phyloP scores from a whole-genome alignment of 2,329 filamentous ascomycete genomes.

The Monilinia fructicola region DNA sequence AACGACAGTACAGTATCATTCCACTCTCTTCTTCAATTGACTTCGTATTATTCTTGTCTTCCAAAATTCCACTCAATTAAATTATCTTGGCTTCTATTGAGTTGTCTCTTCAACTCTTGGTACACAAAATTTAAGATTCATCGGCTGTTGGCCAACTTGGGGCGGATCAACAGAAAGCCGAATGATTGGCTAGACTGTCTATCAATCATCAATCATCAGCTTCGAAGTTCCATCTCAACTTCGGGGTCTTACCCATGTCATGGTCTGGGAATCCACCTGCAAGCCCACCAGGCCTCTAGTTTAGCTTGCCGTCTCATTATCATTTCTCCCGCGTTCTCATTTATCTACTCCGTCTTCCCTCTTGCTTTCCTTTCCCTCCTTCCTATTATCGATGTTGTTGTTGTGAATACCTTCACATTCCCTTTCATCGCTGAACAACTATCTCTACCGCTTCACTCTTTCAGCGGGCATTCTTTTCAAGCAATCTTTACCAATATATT shows the following conservation, averaged over 20 bases:
- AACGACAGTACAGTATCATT: neutral
- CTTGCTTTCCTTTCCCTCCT: conserved; percentile 37
- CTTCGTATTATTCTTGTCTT: neutral
- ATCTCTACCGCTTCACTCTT: conserved; percentile 75
- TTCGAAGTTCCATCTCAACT: conserved; percentile 3
- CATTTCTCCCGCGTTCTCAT: conserved; percentile 16
- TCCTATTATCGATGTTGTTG: conserved; percentile 24
- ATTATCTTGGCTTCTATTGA: conserved; percentile 3
- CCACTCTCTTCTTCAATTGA: neutral
- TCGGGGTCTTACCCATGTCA: conserved; percentile 17
- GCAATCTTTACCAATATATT: conserved; percentile 28
- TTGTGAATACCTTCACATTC: conserved; percentile 37
- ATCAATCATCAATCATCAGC: conserved; percentile 7
- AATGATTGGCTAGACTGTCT: conserved; percentile 4
- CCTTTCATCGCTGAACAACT: conserved; percentile 51
- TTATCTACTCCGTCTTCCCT: conserved; percentile 14
- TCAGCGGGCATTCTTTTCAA: conserved; percentile 70
- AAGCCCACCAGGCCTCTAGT: neutral
- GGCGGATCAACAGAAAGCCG: neutral
- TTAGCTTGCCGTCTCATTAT: conserved; percentile 11
- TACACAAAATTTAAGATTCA: conserved; percentile 19
- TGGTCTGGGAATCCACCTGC: conserved; percentile 11
- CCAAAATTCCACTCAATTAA: conserved; percentile 4
- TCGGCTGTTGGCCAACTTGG: neutral
- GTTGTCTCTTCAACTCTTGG: conserved; percentile 1